A percentile compares a stretch with the other conserved stretches of the same genome.
Conservation (phyloP, 805 yeast genomes). For the Starmerella bombicola region DNA sequence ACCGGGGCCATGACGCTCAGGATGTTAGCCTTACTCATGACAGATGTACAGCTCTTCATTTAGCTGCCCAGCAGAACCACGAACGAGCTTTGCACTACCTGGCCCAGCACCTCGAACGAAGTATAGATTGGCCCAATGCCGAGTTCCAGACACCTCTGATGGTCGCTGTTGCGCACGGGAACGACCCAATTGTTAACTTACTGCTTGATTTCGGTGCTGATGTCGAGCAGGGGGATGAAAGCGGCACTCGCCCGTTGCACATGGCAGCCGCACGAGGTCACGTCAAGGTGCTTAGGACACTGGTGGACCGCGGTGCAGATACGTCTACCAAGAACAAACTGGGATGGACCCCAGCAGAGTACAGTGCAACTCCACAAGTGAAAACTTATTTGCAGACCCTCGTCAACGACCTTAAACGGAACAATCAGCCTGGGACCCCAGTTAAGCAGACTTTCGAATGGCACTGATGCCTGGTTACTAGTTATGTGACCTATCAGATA, state of each 20-base stretch:
- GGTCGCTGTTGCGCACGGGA: constrained; percentile 48
- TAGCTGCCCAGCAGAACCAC: constrained; percentile 51
- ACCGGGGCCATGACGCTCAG: constrained; percentile 42
- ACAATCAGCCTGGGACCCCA: constrained; percentile 14
- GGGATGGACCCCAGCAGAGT: constrained; percentile 58
- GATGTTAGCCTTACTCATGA: constrained; percentile 43
- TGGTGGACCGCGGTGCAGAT: constrained; percentile 41
- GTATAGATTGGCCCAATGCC: constrained; percentile 48
- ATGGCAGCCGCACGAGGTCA: constrained; percentile 64
- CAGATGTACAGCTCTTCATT: constrained; percentile 55
- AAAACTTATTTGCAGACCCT: constrained; percentile 32
- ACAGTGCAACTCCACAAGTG: constrained; percentile 43
- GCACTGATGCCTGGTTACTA: not conserved
- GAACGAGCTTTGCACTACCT: constrained; percentile 62
- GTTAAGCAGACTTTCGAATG: constrained; percentile 14
- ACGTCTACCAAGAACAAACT: constrained; percentile 38
- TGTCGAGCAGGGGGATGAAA: constrained; percentile 53
- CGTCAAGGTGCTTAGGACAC: constrained; percentile 41
- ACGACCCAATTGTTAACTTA: constrained; percentile 49
- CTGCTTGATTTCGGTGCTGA: constrained; percentile 68
- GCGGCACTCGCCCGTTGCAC: constrained; percentile 77
- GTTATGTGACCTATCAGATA: too few relatives aligned
- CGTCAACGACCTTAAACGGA: constrained; percentile 15
- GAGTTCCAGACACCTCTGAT: constrained; percentile 40
- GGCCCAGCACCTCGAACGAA: constrained; percentile 49